Evolutionary conservation across 441 rosid genomes (phyloP).

Genomic region (Aquilaria agallochum): DNA sequence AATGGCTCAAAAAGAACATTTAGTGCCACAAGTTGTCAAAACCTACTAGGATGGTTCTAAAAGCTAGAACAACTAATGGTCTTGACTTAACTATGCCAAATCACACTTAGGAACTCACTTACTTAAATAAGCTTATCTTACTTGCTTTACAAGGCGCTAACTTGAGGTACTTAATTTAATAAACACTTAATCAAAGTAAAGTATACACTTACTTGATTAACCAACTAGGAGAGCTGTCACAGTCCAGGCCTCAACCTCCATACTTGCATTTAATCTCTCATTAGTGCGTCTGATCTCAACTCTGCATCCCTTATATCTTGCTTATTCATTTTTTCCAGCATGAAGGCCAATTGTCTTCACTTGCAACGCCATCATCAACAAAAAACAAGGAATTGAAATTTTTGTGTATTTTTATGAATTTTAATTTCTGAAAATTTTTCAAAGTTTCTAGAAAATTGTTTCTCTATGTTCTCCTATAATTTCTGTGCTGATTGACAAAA

Average conservation of each 20-base stretch:
- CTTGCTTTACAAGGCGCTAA: too few relatives aligned
- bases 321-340: constrained; percentile 52
- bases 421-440: constrained; percentile 15
- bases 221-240: too few relatives aligned
- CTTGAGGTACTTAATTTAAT: too few relatives aligned
- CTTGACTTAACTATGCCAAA: too few relatives aligned
- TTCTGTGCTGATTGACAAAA: constrained; percentile 10
- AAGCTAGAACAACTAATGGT: too few relatives aligned
- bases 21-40: too few relatives aligned
- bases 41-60: too few relatives aligned
- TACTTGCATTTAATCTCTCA: constrained; percentile 89
- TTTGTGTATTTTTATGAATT: constrained; percentile 9
- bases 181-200: too few relatives aligned
- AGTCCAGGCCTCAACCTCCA: constrained; percentile 84
- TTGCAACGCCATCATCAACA: constrained; percentile 70
- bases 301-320: constrained; percentile 85
- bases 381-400: not conserved
- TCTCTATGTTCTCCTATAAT: constrained; percentile 1
- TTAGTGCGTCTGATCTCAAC: constrained; percentile 85
- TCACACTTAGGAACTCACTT: too few relatives aligned
- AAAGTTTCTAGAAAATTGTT: constrained; percentile 17
- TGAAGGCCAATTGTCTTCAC: constrained; percentile 88
- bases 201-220: too few relatives aligned
- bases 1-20: too few relatives aligned
- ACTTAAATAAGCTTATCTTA: too few relatives aligned